phyloP scores from a whole-genome alignment of 345 rosid species.

The Atalantia buxifolia region DNA sequence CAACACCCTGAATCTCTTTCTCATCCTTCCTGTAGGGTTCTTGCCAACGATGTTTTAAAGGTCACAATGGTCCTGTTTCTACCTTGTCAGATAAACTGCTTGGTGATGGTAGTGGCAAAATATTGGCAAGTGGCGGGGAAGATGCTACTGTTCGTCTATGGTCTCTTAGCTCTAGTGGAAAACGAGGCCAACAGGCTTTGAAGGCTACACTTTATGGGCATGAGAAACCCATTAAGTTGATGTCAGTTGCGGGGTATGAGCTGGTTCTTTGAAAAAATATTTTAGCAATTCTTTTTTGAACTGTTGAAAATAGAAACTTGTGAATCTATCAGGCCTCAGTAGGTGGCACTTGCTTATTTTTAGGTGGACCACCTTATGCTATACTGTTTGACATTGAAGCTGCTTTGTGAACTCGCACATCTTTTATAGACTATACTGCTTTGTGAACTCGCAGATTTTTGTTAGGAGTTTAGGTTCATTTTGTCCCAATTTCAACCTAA shows the following conservation, averaged over 20 bases:
- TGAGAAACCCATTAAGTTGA: constrained; percentile 49
- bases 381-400: background rate
- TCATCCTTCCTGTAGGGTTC: constrained; percentile 36
- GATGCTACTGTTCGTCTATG: constrained; percentile 68
- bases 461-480: background rate
- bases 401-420: background rate
- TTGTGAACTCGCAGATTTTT: background rate
- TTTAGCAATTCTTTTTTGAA: constrained; percentile 8
- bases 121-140: constrained; percentile 72
- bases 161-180: constrained; percentile 59
- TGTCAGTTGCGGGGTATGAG: constrained; percentile 65
- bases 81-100: constrained; percentile 57
- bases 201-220: constrained; percentile 64
- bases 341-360: background rate
- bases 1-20: background rate
- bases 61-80: constrained; percentile 55
- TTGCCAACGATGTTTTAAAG: constrained; percentile 55
- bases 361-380: background rate
- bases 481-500: background rate
- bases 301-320: background rate
- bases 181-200: constrained; percentile 53
- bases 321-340: background rate
- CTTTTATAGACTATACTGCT: background rate
- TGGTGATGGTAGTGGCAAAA: constrained; percentile 40
- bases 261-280: constrained; percentile 3